Evolutionary conservation across 2,329 filamentous ascomycete species (phyloP).

Genomic region (Talaromyces sp.): DNA sequence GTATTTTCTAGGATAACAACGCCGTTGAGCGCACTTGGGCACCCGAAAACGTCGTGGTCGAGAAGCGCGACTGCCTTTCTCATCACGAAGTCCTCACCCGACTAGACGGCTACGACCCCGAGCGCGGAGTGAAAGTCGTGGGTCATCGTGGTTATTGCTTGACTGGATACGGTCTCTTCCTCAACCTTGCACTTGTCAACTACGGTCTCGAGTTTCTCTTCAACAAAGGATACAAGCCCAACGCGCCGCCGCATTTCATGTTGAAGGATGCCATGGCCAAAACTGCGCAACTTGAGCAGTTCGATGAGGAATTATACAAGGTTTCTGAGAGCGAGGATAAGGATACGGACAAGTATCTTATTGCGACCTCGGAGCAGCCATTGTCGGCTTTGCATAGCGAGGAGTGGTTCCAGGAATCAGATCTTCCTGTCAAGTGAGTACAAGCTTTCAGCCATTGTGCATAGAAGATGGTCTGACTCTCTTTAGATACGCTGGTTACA

Average conservation of each 20-base stretch:
- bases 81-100: conserved; percentile 92
- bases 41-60: conserved; percentile 69
- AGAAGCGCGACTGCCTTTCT: conserved; percentile 76
- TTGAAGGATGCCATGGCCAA: conserved; percentile 94
- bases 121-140: conserved; percentile 89
- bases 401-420: conserved; percentile 83
- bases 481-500: conserved; percentile 73
- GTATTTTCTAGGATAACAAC: conserved; percentile 69
- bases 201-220: conserved; percentile 90
- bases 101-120: conserved; percentile 87
- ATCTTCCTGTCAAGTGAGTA: conserved; percentile 81
- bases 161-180: conserved; percentile 81
- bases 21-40: conserved; percentile 72
- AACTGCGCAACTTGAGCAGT: conserved; percentile 94
- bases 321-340: conserved; percentile 80
- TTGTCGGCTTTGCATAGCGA: conserved; percentile 89
- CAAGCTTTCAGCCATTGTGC: background rate
- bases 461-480: background rate
- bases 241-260: conserved; percentile 93
- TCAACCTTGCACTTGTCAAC: conserved; percentile 91
- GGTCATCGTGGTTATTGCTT: conserved; percentile 94
- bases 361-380: conserved; percentile 90
- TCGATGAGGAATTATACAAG: conserved; percentile 98
- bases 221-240: conserved; percentile 74
- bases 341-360: conserved; percentile 79